Percentiles rank a stretch among this genome's conserved stretches.
phyloP scores from a whole-genome alignment of 2,329 filamentous ascomycete species.

The Uncinocarpus reesii region DNA sequence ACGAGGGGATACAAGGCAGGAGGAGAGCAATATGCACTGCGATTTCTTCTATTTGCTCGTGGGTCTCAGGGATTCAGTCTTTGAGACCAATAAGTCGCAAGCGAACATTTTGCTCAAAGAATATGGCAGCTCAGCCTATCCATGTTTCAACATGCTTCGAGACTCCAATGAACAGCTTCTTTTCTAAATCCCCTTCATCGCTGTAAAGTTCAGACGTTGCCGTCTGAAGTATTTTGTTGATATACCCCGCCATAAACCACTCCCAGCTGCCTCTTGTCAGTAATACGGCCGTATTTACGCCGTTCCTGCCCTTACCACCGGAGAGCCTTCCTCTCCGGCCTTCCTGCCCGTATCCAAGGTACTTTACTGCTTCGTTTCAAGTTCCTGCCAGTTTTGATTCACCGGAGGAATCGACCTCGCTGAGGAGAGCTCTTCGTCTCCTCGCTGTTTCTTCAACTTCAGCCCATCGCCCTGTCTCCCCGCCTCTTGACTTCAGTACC shows the following conservation, averaged over 20 bases:
- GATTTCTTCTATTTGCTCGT: slow-evolving; percentile 34
- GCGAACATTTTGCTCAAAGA: slow-evolving; percentile 8
- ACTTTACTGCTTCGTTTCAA: slow-evolving; percentile 4
- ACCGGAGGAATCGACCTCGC: background rate
- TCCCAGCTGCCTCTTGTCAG: background rate
- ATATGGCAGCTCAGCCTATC: background rate
- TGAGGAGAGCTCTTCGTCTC: background rate
- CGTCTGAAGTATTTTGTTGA: background rate
- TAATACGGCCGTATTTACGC: slow-evolving; percentile 13
- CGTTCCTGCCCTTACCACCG: slow-evolving; percentile 6
- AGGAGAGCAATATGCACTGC: slow-evolving; percentile 43
- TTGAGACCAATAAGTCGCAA: slow-evolving; percentile 7
- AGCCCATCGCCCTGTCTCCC: background rate
- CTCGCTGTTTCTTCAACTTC: slow-evolving; percentile 6
- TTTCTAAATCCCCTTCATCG: background rate
- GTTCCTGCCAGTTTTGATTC: slow-evolving; percentile 1
- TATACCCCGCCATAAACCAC: background rate
- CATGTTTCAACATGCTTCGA: background rate
- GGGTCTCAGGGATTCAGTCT: background rate
- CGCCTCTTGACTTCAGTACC: slow-evolving; percentile 3
- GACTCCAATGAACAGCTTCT: background rate
- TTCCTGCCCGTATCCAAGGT: slow-evolving; percentile 2
- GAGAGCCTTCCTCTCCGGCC: background rate
- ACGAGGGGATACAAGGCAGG: slow-evolving; percentile 60
- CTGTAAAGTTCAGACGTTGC: too few species aligned